phyloP scores from a whole-genome alignment of 176 grass and related monocot genomes.

The Triticum urartu region DNA sequence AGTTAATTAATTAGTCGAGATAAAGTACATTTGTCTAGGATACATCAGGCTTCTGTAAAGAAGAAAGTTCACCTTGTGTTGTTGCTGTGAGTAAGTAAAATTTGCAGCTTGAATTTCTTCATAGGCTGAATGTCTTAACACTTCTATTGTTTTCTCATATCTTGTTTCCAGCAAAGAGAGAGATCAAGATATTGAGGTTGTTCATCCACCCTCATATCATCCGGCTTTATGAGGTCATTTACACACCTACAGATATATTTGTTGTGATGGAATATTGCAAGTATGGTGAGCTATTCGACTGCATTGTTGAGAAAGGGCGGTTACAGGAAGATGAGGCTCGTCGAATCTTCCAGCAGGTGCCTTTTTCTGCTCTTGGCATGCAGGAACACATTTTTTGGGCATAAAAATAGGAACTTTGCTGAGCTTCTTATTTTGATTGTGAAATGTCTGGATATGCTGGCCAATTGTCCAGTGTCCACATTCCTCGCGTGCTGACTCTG shows the following conservation, averaged over 20 bases:
- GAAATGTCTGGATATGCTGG: background rate
- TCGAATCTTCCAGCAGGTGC: slow-evolving; percentile 88
- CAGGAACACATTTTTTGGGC: background rate
- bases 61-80: slow-evolving; percentile 18
- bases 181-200: slow-evolving; percentile 90
- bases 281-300: slow-evolving; percentile 85
- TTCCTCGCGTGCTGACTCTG: background rate
- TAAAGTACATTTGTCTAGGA: background rate
- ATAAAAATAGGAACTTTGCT: background rate
- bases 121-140: slow-evolving; percentile 18
- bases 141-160: slow-evolving; percentile 4
- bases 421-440: slow-evolving; percentile 10
- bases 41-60: background rate
- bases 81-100: slow-evolving; percentile 1
- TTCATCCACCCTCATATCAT: slow-evolving; percentile 97
- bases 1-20: background rate
- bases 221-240: slow-evolving; percentile 93
- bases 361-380: background rate
- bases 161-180: slow-evolving; percentile 69
- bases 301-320: slow-evolving; percentile 88
- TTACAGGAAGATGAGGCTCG: slow-evolving; percentile 89
- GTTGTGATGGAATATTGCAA: slow-evolving; percentile 96
- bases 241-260: slow-evolving; percentile 79
- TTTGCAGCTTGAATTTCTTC: slow-evolving; percentile 17
- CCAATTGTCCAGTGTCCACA: slow-evolving; percentile 1